phyloP scores from a whole-genome alignment of 495 filamentous ascomycete genomes.

The Eremomyces bilateralis region DNA sequence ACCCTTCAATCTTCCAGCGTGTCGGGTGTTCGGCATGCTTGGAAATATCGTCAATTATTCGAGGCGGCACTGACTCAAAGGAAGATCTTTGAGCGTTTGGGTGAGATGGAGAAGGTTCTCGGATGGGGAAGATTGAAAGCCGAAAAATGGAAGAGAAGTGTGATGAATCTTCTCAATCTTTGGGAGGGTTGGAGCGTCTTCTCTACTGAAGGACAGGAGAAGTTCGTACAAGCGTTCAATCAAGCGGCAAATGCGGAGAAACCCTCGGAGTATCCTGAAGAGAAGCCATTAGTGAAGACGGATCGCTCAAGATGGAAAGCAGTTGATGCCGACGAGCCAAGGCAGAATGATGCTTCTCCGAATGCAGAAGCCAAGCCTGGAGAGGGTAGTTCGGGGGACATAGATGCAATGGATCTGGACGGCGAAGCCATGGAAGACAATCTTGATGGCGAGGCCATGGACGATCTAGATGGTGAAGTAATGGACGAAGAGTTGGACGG shows the following conservation, averaged over 20 bases:
- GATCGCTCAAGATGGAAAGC: conserved; percentile 40
- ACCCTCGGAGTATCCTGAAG: conserved; percentile 13
- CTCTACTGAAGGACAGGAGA: conserved; percentile 46
- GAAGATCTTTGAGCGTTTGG: conserved; percentile 63
- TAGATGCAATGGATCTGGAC: conserved; percentile 23
- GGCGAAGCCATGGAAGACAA: conserved; percentile 30
- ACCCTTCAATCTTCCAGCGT: conserved; percentile 70
- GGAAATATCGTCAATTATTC: conserved; percentile 76
- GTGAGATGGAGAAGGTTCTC: conserved; percentile 50
- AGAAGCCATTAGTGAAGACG: conserved; percentile 9
- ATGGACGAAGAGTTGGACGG: conserved; percentile 19
- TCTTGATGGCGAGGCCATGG: conserved; percentile 20
- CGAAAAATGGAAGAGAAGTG: conserved; percentile 77
- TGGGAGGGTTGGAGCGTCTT: conserved; percentile 93
- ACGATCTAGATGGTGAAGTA: conserved; percentile 25
- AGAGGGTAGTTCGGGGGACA: conserved; percentile 3
- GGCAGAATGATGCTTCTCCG: conserved; percentile 14
- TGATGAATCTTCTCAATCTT: conserved; percentile 44
- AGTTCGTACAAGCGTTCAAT: conserved; percentile 51
- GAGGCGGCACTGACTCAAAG: conserved; percentile 48
- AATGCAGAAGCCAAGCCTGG: conserved; percentile 13
- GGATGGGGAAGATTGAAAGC: conserved; percentile 66
- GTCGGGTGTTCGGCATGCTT: conserved; percentile 66
- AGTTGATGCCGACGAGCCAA: conserved; percentile 31
- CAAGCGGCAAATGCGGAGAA: conserved; percentile 43